Conservation (phyloP, 2,329 filamentous ascomycete species). For the Dryadomyces quercivorus region DNA sequence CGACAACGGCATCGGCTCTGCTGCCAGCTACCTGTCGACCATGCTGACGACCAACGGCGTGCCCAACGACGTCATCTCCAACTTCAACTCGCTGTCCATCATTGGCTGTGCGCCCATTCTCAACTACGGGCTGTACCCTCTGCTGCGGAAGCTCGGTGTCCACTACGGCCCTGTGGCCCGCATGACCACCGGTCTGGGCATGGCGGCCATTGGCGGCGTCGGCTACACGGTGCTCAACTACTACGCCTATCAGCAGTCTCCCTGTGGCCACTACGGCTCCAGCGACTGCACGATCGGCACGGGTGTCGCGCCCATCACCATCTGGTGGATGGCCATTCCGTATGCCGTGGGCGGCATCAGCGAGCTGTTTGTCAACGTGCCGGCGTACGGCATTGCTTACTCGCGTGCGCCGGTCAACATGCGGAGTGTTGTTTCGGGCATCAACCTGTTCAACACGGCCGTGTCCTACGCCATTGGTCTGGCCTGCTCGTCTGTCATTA, state of each 20-base stretch:
- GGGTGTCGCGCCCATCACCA: slow-evolving; percentile 30
- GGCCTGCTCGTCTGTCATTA: slow-evolving; percentile 34
- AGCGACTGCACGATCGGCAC: slow-evolving; percentile 20
- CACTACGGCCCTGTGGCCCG: slow-evolving; percentile 65
- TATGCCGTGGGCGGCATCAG: slow-evolving; percentile 38
- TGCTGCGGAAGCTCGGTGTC: slow-evolving; percentile 50
- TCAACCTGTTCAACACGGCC: slow-evolving; percentile 57
- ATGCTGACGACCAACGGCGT: slow-evolving; percentile 47
- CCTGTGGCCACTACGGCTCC: slow-evolving; percentile 28
- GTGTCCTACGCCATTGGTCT: slow-evolving; percentile 58
- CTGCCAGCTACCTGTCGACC: slow-evolving; percentile 33
- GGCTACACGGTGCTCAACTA: slow-evolving; percentile 29
- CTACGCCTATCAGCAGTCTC: slow-evolving; percentile 28
- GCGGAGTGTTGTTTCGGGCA: slow-evolving; percentile 56
- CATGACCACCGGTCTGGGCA: slow-evolving; percentile 45
- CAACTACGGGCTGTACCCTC: slow-evolving; percentile 56
- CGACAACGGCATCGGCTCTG: slow-evolving; percentile 36
- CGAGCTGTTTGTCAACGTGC: slow-evolving; percentile 38
- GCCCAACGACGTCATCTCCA: slow-evolving; percentile 65
- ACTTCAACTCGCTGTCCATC: slow-evolving; percentile 61
- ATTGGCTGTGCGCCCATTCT: slow-evolving; percentile 63
- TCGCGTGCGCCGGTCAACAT: slow-evolving; percentile 68
- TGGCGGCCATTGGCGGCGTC: slow-evolving; percentile 33
- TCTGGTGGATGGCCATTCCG: slow-evolving; percentile 44
- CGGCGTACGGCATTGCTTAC: slow-evolving; percentile 39